Base-by-base conservation (phyloP, 768 basidiomycete species). In the Tephrocybe rancida region DNA sequence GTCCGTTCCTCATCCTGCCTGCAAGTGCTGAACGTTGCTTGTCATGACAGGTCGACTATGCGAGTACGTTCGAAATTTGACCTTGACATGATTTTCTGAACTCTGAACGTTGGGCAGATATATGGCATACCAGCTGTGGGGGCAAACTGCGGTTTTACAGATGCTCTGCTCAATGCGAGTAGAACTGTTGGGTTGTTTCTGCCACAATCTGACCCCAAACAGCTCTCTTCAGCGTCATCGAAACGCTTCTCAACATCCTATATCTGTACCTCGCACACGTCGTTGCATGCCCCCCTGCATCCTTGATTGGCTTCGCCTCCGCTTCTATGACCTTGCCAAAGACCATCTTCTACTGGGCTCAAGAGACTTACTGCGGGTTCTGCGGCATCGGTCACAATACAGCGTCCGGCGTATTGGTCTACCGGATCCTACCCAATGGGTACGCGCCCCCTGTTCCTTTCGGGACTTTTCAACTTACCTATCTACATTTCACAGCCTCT, bases 401-500 rank as follows among this genome's bases (percentile, higher is more conserved):
- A 10, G 50, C 72, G 21, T 57, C 62, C 39, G 75, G 78, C 27
- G 67, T 89, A 38, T 18, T 89, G 24, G 44, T 83, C 18, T 80
- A 82, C 48, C 95, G 85, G 83, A 74, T 92, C 50, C 63, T 92
- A 41, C 90, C 92, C 0, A 93, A 93, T 58, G 90, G 88, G 90
- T 90, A 60, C 46, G 86, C 60, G 4, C 4, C 30, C 25, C n/a
- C n/a, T n/a, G 22, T 46, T 34, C 8, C 27, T 32, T 50, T 21
- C 3, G 13, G 1, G 19, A 16, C 18, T 16, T 44, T 32, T 14
- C 22, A 2, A 22, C 10, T 48, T 27, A 44, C 53, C 30, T 21
- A 46, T 25, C 50, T 11, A 26, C 32, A 16, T 34, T 21, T 48
- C 16, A 34, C 47, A 92, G 90, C 1, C 58, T 88, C n/a, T 94